Evolutionary conservation across 176 grass and related monocot genomes (phyloP).

Genomic region (Calamus simplicifolius): DNA sequence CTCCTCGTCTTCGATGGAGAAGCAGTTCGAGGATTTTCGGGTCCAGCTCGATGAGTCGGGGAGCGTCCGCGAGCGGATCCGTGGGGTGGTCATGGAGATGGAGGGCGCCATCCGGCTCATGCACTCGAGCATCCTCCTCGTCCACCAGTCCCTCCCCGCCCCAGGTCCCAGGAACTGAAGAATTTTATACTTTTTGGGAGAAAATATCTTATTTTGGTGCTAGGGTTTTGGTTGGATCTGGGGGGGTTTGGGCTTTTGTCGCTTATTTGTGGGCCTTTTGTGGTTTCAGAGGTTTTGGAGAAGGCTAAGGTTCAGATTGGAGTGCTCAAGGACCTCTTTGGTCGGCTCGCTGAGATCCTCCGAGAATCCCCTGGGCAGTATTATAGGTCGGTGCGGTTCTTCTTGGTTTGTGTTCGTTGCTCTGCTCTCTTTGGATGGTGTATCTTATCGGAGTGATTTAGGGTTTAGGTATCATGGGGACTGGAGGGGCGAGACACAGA

Average conservation of each 20-base stretch:
- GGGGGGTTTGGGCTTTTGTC: background rate
- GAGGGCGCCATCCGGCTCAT: conserved; percentile 63
- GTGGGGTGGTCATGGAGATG: conserved; percentile 56
- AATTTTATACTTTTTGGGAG: no score
- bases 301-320: conserved; percentile 74
- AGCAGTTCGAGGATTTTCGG: conserved; percentile 77
- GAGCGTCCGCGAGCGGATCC: conserved; percentile 57
- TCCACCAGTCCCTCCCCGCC: conserved; percentile 60
- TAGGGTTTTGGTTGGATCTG: background rate
- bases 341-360: conserved; percentile 57
- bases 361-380: conserved; percentile 71
- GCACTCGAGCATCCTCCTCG: conserved; percentile 68
- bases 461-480: conserved; percentile 63
- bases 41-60: conserved; percentile 72
- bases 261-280: background rate
- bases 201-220: background rate
- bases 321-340: conserved; percentile 58
- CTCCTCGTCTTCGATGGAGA: conserved; percentile 51
- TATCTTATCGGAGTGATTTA: background rate
- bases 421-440: no score
- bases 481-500: conserved; percentile 75
- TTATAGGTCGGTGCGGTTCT: conserved; percentile 44
- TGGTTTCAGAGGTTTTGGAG: conserved; percentile 60
- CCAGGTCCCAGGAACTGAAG: conserved; percentile 27
- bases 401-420: no score